These are phyloP conservation scores for Cladobotryum protrusum DNA, from an alignment of 2,329 filamentous ascomycete species.

Conservation along the genomic window DNA sequence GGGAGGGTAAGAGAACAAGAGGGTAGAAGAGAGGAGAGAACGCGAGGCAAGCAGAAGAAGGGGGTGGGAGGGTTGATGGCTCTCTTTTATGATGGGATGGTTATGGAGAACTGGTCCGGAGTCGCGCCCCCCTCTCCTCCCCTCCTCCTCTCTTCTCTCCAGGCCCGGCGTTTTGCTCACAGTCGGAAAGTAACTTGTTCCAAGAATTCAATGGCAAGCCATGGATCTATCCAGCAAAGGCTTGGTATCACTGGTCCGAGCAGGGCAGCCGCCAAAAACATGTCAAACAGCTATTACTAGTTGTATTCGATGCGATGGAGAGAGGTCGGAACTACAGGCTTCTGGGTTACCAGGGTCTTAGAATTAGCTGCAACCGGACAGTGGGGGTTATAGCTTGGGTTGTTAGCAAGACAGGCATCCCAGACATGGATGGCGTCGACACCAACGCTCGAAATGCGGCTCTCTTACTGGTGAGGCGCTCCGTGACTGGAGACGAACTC, in stretches of 20 bases:
- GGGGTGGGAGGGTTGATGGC: conserved; percentile 8
- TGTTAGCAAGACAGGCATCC: not conserved
- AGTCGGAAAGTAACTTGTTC: not conserved
- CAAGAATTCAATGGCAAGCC: conserved; percentile 10
- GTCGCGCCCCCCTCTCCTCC: conserved; percentile 4
- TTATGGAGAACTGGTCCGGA: conserved; percentile 8
- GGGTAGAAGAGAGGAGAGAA: conserved; percentile 14
- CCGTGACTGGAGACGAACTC: conserved; percentile 3
- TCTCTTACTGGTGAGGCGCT: conserved; percentile 10
- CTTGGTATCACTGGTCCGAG: conserved; percentile 7
- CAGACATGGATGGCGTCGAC: not conserved
- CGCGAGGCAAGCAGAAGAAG: conserved; percentile 11
- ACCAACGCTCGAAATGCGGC: conserved; percentile 4
- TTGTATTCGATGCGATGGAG: conserved; percentile 1
- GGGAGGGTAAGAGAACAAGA: conserved; percentile 20
- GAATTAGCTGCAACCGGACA: conserved; percentile 14
- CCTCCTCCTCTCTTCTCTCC: not conserved
- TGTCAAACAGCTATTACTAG: conserved; percentile 12
- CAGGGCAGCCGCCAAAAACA: conserved; percentile 4
- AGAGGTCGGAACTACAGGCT: conserved; percentile 2
- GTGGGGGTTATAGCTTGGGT: conserved; percentile 12
- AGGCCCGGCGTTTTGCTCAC: not conserved
- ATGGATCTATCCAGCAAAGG: conserved; percentile 9
- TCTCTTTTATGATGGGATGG: conserved; percentile 12
- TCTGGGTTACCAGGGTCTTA: conserved; percentile 7